Percentiles rank a stretch among this genome's conserved stretches.
phyloP scores from a whole-genome alignment of 78 protist genomes.

The Dictyostelium capitatum region DNA sequence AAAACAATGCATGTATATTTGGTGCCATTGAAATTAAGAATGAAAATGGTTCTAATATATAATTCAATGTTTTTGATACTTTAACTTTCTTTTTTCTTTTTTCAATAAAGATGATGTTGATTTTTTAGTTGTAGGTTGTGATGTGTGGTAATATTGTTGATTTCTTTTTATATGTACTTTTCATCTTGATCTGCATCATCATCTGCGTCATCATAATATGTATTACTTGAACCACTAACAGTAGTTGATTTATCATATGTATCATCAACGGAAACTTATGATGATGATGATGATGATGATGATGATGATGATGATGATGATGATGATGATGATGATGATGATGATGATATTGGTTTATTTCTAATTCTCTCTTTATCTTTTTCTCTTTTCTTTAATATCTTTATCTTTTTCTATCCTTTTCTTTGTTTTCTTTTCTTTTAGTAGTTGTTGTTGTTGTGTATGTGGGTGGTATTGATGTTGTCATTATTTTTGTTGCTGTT shows the following conservation, averaged over 20 bases:
- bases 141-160: background rate
- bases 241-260: background rate
- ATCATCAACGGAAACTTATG: background rate
- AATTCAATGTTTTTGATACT: slow-evolving; percentile 20
- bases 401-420: background rate
- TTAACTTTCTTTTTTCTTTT: slow-evolving; percentile 49
- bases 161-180: background rate
- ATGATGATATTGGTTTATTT: too few relatives aligned
- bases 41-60: slow-evolving; percentile 41
- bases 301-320: too few relatives aligned
- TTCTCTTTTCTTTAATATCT: background rate
- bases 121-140: background rate
- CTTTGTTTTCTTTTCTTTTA: background rate
- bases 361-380: slow-evolving; percentile 19
- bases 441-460: too few relatives aligned
- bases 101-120: background rate
- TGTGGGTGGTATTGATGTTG: background rate
- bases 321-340: too few relatives aligned
- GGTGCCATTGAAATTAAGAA: slow-evolving; percentile 51
- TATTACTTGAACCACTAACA: background rate
- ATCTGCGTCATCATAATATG: slow-evolving; percentile 12
- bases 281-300: too few relatives aligned
- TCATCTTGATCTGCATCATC: background rate
- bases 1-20: background rate
- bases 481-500: too few relatives aligned